Conservation (phyloP, 768 basidiomycete species). For the Auriscalpium microsporum region DNA sequence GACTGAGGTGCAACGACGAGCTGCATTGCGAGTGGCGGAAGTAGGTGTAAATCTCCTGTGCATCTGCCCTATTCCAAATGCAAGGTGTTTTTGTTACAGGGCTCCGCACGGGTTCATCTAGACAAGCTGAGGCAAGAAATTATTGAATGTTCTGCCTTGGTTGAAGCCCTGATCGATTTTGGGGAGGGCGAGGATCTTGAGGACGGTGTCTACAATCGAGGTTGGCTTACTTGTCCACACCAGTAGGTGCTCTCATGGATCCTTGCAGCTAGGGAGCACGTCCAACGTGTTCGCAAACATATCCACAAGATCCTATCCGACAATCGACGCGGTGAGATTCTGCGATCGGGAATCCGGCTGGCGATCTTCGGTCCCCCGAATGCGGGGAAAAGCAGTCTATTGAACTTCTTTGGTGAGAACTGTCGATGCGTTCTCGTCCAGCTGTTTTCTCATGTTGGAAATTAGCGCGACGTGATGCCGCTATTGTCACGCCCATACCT, state of each 20-base stretch:
- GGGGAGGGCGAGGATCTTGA: conserved; percentile 89
- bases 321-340: conserved; percentile 71
- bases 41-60: conserved; percentile 34
- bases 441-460: neutral
- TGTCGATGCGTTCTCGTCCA: no score
- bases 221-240: conserved; percentile 28
- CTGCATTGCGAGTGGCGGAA: conserved; percentile 60
- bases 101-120: conserved; percentile 48
- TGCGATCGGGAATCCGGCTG: conserved; percentile 72
- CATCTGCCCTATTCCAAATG: neutral
- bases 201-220: conserved; percentile 67
- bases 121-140: conserved; percentile 58
- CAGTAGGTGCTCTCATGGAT: neutral
- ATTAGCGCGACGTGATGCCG: conserved; percentile 76
- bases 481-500: conserved; percentile 81
- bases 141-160: conserved; percentile 63
- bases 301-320: conserved; percentile 59
- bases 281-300: conserved; percentile 35
- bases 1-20: conserved; percentile 70
- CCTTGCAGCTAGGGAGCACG: conserved; percentile 46
- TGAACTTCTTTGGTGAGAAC: conserved; percentile 70
- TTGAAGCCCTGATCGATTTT: conserved; percentile 90
- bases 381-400: conserved; percentile 84
- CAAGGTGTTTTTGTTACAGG: conserved; percentile 35
- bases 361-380: conserved; percentile 92